These are phyloP conservation scores for Botrytis deweyae DNA, from an alignment of 2,329 filamentous ascomycete genomes.

Conservation along the genomic window DNA sequence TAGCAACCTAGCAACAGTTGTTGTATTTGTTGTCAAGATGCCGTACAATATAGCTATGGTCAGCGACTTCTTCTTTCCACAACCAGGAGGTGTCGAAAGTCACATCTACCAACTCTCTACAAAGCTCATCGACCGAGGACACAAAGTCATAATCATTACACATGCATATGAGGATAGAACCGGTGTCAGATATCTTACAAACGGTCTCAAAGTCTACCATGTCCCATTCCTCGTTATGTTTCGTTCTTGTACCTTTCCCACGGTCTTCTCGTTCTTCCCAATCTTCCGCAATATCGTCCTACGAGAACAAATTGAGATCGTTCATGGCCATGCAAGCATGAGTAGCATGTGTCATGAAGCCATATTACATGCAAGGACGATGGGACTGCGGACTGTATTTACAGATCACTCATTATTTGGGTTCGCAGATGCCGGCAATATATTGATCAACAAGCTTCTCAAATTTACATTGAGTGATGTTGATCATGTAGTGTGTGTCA, in stretches of 20 bases:
- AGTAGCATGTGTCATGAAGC: constrained; percentile 94
- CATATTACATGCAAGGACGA: constrained; percentile 90
- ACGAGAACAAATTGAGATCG: constrained; percentile 91
- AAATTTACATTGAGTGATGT: constrained; percentile 97
- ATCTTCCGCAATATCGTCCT: constrained; percentile 97
- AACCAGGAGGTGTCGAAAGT: constrained; percentile 93
- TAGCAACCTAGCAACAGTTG: not conserved
- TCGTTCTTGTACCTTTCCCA: constrained; percentile 88
- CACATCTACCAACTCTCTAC: constrained; percentile 97
- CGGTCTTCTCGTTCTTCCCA: constrained; percentile 97
- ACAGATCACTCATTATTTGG: constrained; percentile 97
- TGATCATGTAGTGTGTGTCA: constrained; percentile 97
- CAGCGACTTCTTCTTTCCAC: constrained; percentile 98
- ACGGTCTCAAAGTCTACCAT: constrained; percentile 97
- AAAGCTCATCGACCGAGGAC: constrained; percentile 94
- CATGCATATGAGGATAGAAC: constrained; percentile 90
- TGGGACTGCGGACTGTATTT: constrained; percentile 94
- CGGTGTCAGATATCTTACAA: constrained; percentile 91
- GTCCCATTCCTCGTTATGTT: constrained; percentile 96
- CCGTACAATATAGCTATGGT: constrained; percentile 81
- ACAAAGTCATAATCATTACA: constrained; percentile 97
- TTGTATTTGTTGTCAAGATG: constrained; percentile 29
- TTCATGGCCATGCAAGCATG: constrained; percentile 93
- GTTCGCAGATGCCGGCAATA: constrained; percentile 93
- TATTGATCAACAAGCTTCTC: constrained; percentile 92